Evolutionary conservation across 164 flowering plant species (phyloP), one percentile per base, ranked within the genome.

Genomic region (Platanus orientalis): DNA sequence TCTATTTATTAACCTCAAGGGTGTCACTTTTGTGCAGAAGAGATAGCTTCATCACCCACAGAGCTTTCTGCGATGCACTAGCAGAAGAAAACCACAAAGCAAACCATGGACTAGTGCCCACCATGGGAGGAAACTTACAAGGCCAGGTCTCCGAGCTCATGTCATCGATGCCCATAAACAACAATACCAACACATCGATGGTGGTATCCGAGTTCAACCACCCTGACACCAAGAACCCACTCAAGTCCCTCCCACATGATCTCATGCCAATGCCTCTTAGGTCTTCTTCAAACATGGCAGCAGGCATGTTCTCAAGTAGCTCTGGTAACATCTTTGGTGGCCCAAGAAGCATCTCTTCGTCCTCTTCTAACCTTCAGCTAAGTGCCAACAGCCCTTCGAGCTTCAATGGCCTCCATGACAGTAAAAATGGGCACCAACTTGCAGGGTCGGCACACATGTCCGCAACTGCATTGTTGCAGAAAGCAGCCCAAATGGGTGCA

Each of bases 401-500:
- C 66, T 78, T 72, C 69, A 76, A 68, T 44, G 81, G 77, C 50
- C 62, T 79, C n/a, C 80, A 76, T 21, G 85, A 84, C 32, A 34
- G 30, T 52, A 74, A 67, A 47, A 53, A 11, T 17, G 58, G 64
- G 10, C 53, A 54, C 0, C 65, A 54, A 26, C n/a, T 59, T n/a
- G 57, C 54, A 4, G 67, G 71, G 23, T 54, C 74, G 2, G 71
- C 75, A 0, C 69, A 58, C 51, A 77, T n/a, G n/a, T n/a, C n/a
- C n/a, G n/a, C n/a, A n/a, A n/a, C n/a, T n/a, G n/a, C n/a, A n/a
- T n/a, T n/a, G n/a, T n/a, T n/a, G n/a, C n/a, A n/a, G n/a, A n/a
- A n/a, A n/a, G n/a, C n/a, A n/a, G n/a, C n/a, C n/a, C 87, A 79
- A 59, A 83, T 83, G 83, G 84, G 84, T 29, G 81, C 84, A 47